Conservation (phyloP, 768 basidiomycete genomes). For the Tulasnella sp. region DNA sequence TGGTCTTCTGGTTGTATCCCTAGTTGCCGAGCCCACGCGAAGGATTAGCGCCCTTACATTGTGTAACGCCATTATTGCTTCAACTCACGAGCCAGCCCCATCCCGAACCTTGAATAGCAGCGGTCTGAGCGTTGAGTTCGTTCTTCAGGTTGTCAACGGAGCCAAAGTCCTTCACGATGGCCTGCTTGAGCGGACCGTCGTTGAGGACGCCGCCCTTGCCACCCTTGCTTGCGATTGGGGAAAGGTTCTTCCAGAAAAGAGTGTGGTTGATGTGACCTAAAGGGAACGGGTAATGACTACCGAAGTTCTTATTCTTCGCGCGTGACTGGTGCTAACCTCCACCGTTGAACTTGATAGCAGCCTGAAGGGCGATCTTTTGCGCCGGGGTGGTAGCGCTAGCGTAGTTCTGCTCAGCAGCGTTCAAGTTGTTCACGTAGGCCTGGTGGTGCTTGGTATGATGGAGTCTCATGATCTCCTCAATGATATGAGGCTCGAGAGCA, state of each 20-base stretch:
- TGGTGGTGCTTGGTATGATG: constrained; percentile 96
- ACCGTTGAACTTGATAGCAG: constrained; percentile 93
- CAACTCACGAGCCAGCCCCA: constrained; percentile 92
- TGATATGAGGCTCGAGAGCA: constrained; percentile 94
- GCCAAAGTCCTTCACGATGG: constrained; percentile 63
- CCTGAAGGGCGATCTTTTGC: constrained; percentile 81
- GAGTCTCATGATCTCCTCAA: constrained; percentile 84
- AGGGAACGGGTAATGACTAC: not conserved
- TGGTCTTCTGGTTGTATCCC: constrained; percentile 41
- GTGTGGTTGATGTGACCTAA: constrained; percentile 87
- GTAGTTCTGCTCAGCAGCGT: constrained; percentile 79
- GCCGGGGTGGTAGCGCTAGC: constrained; percentile 63
- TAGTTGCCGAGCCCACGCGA: constrained; percentile 7
- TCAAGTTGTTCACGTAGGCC: constrained; percentile 88
- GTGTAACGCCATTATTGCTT: not conserved
- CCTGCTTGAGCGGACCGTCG: constrained; percentile 53
- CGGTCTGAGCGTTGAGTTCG: constrained; percentile 80
- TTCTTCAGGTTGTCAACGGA: constrained; percentile 66
- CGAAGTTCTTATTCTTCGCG: not conserved
- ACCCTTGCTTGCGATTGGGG: constrained; percentile 43
- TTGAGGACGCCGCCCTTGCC: constrained; percentile 28
- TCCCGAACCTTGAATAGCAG: constrained; percentile 86
- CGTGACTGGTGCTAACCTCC: constrained; percentile 58
- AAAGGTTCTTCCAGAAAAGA: constrained; percentile 92
- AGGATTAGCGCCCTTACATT: not conserved